Evolutionary conservation across 306 rosid species (phyloP).

Genomic region (Glycine soja): DNA sequence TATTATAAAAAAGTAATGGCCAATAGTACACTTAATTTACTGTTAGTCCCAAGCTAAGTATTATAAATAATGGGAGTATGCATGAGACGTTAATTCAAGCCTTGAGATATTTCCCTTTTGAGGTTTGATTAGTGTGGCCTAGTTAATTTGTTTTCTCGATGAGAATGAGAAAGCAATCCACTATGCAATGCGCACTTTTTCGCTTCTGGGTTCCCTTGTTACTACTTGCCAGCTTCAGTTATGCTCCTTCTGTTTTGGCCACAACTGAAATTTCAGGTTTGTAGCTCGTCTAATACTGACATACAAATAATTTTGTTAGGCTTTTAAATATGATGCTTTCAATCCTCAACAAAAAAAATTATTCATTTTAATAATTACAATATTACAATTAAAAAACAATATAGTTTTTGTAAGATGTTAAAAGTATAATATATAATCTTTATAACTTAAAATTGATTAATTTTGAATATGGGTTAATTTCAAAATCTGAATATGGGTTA

Average conservation of each 20-base stretch:
- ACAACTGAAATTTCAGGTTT: constrained; percentile 34
- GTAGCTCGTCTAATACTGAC: not conserved
- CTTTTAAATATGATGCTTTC: too few species aligned
- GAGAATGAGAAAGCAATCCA: constrained; percentile 20
- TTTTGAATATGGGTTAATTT: too few species aligned
- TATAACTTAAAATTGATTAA: too few species aligned
- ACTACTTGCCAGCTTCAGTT: not conserved
- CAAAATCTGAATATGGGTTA: too few species aligned
- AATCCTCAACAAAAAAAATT: too few species aligned
- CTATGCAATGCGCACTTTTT: not conserved
- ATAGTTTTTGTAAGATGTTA: too few species aligned
- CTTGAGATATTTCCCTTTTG: not conserved
- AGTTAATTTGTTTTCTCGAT: constrained; percentile 14
- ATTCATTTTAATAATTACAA: not conserved
- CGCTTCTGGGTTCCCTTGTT: constrained; percentile 30
- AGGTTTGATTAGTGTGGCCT: not conserved
- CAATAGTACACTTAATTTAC: not conserved
- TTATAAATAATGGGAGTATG: constrained; percentile 34
- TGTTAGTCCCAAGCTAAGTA: not conserved
- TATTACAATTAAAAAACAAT: too few species aligned
- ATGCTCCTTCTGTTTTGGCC: constrained; percentile 5
- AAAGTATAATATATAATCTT: too few species aligned
- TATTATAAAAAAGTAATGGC: not conserved
- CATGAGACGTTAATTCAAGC: not conserved
- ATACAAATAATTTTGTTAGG: not conserved